A percentile compares a stretch with the other conserved stretches of the same genome.
Conservation (phyloP, 2,329 filamentous ascomycete species). For the Aspergillus neotritici region DNA sequence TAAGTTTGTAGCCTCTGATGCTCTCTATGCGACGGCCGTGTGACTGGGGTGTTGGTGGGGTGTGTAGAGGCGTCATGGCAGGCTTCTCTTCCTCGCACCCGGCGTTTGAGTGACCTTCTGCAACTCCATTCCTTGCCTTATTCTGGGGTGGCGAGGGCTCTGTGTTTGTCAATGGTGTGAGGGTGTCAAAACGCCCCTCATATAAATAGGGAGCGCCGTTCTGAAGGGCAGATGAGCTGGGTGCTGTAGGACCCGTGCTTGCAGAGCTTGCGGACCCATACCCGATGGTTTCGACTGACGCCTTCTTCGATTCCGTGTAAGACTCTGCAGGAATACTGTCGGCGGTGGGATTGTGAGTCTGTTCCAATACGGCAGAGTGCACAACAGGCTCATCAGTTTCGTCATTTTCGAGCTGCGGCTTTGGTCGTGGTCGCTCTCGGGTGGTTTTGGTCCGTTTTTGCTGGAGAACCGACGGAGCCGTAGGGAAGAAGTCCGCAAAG, state of each 20-base stretch:
- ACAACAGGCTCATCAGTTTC: slow-evolving; percentile 12
- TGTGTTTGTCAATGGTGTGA: slow-evolving; percentile 62
- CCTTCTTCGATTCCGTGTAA: slow-evolving; percentile 12
- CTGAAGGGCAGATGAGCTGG: slow-evolving; percentile 53
- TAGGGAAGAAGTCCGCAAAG: slow-evolving; percentile 82
- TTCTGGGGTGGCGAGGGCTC: slow-evolving; percentile 57
- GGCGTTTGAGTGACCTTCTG: slow-evolving; percentile 23
- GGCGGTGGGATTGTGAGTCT: slow-evolving; percentile 9
- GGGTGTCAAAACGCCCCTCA: slow-evolving; percentile 47
- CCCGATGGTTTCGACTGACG: slow-evolving; percentile 48
- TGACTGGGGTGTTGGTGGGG: slow-evolving; percentile 42
- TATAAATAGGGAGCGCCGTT: slow-evolving; percentile 52
- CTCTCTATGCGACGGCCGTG: slow-evolving; percentile 48
- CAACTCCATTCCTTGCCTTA: slow-evolving; percentile 33
- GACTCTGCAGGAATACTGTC: slow-evolving; percentile 12
- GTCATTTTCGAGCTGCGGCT: slow-evolving; percentile 33
- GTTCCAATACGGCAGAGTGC: slow-evolving; percentile 7
- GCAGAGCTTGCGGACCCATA: slow-evolving; percentile 67
- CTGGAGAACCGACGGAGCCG: slow-evolving; percentile 61
- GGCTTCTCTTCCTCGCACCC: slow-evolving; percentile 24
- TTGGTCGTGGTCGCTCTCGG: slow-evolving; percentile 57
- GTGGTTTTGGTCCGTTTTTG: slow-evolving; percentile 45
- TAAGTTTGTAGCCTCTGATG: slow-evolving; percentile 53
- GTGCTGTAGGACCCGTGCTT: slow-evolving; percentile 66
- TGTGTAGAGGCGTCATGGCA: slow-evolving; percentile 38